Base-by-base conservation (phyloP, 2,329 filamentous ascomycete species). In the Magnaporthiopsis rhizophila region DNA sequence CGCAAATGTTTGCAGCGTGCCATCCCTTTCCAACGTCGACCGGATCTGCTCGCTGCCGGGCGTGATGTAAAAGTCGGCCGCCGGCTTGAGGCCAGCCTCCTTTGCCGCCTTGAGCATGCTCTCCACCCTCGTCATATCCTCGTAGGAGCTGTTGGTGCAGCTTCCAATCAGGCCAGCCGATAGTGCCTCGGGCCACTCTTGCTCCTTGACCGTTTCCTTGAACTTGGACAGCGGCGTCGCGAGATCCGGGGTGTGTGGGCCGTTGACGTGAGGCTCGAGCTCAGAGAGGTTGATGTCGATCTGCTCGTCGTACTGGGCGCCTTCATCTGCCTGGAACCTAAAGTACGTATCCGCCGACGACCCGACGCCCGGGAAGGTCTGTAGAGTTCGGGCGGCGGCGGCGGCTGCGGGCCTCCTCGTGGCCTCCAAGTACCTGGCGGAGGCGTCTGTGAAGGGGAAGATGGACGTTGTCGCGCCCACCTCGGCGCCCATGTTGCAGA, bases 101-200 rank as follows among this genome's bases (percentile, higher is more conserved):
- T 88, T 84, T 12, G 95, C 95, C 76, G 97, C 93, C 76, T 94
- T 93, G 65, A 98, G 91, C 65, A 99, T 86, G 73, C 92, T 87
- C 78, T 97, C 94, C 18, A 93, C 91, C 67, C 94, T 89, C 50
- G 93, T 96, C 95, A 99, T 99, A 75, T 99, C 95, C 78, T 97
- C 90, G 76, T 98, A 99, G 2, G 95, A 98, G 76, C 91, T 96
- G 83, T 99, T 99, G 62, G 95, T 99, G 82, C 95, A 99, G 79
- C 92, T 97, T 66, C 95, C 95, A 73, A 99, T 99, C 64, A 99
- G 84, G 62, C 93, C 93, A 32, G 95, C 94, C 15, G 92, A 95
- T 67, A 99, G 89, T 67, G 89, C 92, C 73, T 91, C 86, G 2
- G 95, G 95, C 95, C 95, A 99, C 62, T 89, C 81, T 76, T 97